Evolutionary conservation across 164 flowering plant species (phyloP), one percentile per base, ranked within the genome.

Genomic region (Cinnamomum chago): DNA sequence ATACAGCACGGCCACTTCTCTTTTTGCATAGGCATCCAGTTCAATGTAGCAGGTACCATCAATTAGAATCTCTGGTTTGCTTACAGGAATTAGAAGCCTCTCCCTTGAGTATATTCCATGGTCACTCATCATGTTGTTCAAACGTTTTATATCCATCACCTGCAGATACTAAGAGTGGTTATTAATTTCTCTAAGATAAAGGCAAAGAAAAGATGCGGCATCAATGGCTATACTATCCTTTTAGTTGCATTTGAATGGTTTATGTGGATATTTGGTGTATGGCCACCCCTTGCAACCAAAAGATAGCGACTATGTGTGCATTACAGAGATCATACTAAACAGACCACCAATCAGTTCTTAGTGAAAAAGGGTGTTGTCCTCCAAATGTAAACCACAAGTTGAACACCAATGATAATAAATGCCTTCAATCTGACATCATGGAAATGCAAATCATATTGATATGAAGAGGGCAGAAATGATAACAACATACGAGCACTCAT

Each of bases 71-170:
- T 88, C 87, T 14, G 97, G 93, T 47, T 85, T 86, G 82, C 86
- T 85, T 14, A 95, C 73, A 15, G 98, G 99, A 77, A 95, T 92
- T 55, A 95, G 81, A 66, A 95, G 76, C 83, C 97, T 89, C 77
- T 92, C 95, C 82, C 99, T 90, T 11, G 99, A 93, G 79, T 93
- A 83, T 77, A 95, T 93, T 30, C 97, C 99, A 78, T 95, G 99
- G 80, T 95, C 98, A 81, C 97, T 95, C 90, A 93, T 90, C 99
- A 93, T 95, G 82, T 95, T 95, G 86, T 95, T 95, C 62, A 95
- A 76, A 28, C 99, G 91, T 77, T 93, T 92, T 72, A 95, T 89
- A 86, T 87, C 97, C 89, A 87, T 87, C 73, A 93, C 96, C 99
- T 95, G 78, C 64, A 55, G 17, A 51, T 51, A 35, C 35, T n/a